Evolutionary conservation across 257 asterid genomes (phyloP).

Genomic region (Eustoma russellianum): DNA sequence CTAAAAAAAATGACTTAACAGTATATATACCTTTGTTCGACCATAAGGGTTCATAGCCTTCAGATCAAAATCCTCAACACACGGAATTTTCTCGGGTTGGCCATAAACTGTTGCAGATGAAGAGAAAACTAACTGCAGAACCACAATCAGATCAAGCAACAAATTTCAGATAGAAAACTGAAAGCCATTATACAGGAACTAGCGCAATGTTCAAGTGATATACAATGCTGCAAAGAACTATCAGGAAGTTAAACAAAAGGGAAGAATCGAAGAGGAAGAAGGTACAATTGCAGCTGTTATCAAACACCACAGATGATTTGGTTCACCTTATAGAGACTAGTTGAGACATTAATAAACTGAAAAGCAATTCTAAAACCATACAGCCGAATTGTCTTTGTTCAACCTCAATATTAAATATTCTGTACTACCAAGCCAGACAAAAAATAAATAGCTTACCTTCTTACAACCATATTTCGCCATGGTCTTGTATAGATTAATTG

Average conservation of each 20-base stretch:
- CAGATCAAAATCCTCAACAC: slow-evolving; percentile 69
- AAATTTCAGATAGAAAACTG: slow-evolving; percentile 4
- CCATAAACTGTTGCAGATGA: slow-evolving; percentile 98
- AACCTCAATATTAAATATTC: too few species aligned
- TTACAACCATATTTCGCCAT: slow-evolving; percentile 86
- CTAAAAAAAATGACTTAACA: not conserved
- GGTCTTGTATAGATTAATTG: slow-evolving; percentile 53
- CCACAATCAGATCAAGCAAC: slow-evolving; percentile 7
- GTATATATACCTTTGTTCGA: slow-evolving; percentile 65
- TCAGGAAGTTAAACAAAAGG: not conserved
- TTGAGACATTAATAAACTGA: not conserved
- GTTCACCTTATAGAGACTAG: not conserved
- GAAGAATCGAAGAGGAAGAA: not conserved
- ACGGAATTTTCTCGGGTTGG: slow-evolving; percentile 82
- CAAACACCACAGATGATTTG: not conserved
- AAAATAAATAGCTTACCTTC: slow-evolving; percentile 47
- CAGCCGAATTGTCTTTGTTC: too few species aligned
- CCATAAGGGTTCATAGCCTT: slow-evolving; percentile 98
- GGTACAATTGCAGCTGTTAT: not conserved
- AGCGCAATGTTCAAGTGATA: not conserved
- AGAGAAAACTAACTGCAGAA: slow-evolving; percentile 76
- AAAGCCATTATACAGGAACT: not conserved
- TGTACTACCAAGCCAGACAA: not conserved
- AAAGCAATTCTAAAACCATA: not conserved
- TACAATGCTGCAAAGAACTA: not conserved